Percentiles rank a stretch among this genome's conserved stretches.
Conservation (phyloP, 2,329 filamentous ascomycete species). For the Ophiostoma populinum region DNA sequence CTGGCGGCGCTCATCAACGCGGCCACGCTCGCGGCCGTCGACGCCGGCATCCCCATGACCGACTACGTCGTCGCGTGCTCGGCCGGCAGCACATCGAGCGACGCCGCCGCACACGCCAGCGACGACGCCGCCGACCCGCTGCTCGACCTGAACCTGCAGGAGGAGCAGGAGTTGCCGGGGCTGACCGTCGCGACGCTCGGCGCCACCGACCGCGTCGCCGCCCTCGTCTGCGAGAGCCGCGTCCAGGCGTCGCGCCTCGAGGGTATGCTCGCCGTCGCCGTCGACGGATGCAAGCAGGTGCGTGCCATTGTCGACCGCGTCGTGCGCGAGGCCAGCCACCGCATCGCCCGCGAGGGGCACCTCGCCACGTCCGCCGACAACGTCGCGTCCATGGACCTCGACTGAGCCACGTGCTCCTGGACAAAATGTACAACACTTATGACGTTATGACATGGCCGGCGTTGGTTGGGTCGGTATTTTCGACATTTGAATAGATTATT, state of each 20-base stretch:
- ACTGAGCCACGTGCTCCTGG: too few species aligned
- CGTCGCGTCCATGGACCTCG: constrained; percentile 27
- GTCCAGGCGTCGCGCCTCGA: constrained; percentile 72
- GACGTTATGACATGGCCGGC: not conserved
- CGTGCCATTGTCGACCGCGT: constrained; percentile 65
- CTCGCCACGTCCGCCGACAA: not conserved
- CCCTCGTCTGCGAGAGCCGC: constrained; percentile 72
- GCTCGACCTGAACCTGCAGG: constrained; percentile 60
- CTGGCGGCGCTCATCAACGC: constrained; percentile 86
- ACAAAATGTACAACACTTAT: not conserved
- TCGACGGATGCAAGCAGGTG: constrained; percentile 83
- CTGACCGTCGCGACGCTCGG: constrained; percentile 73
- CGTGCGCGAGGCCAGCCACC: constrained; percentile 51
- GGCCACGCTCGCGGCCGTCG: constrained; percentile 75
- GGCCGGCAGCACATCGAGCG: constrained; percentile 58
- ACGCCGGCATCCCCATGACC: constrained; percentile 89
- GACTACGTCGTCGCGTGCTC: constrained; percentile 84
- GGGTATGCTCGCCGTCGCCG: constrained; percentile 79
- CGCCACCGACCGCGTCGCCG: constrained; percentile 54
- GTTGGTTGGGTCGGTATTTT: not conserved
- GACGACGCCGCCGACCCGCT: constrained; percentile 58
- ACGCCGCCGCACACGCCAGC: constrained; percentile 44
- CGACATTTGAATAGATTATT: too few species aligned
- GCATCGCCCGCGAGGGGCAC: constrained; percentile 37
- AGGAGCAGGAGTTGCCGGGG: constrained; percentile 78